phyloP scores from a whole-genome alignment of 2,329 filamentous ascomycete genomes.

The Grosmannia serpens region DNA sequence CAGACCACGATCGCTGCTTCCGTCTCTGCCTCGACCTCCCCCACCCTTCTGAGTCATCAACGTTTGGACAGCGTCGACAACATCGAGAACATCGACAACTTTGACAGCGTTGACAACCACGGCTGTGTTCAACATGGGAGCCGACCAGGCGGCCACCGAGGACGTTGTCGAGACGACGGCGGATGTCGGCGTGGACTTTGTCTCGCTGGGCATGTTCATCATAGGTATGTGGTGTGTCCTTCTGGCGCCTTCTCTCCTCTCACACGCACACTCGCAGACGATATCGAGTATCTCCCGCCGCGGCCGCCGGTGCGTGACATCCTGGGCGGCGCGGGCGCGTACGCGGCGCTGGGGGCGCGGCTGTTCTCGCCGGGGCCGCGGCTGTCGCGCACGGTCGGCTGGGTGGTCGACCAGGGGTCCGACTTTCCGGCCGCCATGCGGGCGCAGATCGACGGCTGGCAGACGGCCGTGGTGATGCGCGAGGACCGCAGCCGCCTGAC shows the following conservation, averaged over 20 bases:
- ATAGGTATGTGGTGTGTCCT: conserved; percentile 41
- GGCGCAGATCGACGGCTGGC: conserved; percentile 58
- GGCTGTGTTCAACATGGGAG: too few relatives aligned
- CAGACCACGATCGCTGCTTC: too few relatives aligned
- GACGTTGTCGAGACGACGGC: background rate
- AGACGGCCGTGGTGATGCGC: conserved; percentile 61
- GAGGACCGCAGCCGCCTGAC: conserved; percentile 57
- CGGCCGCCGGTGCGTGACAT: conserved; percentile 60
- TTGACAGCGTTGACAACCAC: too few relatives aligned
- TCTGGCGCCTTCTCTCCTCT: background rate
- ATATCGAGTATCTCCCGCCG: conserved; percentile 74
- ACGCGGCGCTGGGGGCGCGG: conserved; percentile 76
- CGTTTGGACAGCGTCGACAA: too few relatives aligned
- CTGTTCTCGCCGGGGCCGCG: conserved; percentile 66
- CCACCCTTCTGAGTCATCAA: too few relatives aligned
- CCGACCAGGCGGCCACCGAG: too few relatives aligned
- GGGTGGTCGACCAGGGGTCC: conserved; percentile 81
- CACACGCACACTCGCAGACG: conserved; percentile 45
- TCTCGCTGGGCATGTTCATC: conserved; percentile 63
- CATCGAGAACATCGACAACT: too few relatives aligned
- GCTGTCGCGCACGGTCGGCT: conserved; percentile 60
- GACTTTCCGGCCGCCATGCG: conserved; percentile 68
- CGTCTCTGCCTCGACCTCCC: too few relatives aligned
- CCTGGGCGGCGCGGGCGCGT: conserved; percentile 81
- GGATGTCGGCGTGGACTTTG: conserved; percentile 41